Percentiles rank a stretch among this genome's conserved stretches.
phyloP scores from a whole-genome alignment of 2,329 filamentous ascomycete species.

The Sporothrix pseudoabietina region DNA sequence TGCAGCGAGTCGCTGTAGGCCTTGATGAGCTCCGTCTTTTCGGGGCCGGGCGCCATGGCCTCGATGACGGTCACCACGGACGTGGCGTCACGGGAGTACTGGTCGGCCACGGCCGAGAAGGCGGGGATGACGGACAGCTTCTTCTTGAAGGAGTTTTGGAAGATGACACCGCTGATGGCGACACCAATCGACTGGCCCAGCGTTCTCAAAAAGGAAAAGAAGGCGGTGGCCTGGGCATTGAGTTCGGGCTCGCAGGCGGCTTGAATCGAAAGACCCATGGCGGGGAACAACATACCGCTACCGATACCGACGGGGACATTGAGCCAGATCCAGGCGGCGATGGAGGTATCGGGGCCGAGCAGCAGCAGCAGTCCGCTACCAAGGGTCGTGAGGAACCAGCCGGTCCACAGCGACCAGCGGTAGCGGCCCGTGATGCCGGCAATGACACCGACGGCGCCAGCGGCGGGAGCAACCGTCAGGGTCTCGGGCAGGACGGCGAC shows the following conservation, averaged over 20 bases:
- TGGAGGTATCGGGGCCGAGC: slow-evolving; percentile 34
- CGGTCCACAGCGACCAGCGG: slow-evolving; percentile 42
- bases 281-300: slow-evolving; percentile 45
- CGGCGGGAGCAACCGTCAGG: slow-evolving; percentile 36
- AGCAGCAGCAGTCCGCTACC: slow-evolving; percentile 37
- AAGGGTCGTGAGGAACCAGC: slow-evolving; percentile 38
- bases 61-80: slow-evolving; percentile 57
- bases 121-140: slow-evolving; percentile 31
- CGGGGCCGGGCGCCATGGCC: slow-evolving; percentile 47
- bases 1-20: slow-evolving; percentile 57
- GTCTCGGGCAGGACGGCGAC: slow-evolving; percentile 39
- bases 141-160: slow-evolving; percentile 43
- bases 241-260: slow-evolving; percentile 44
- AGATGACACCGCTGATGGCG: slow-evolving; percentile 46
- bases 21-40: slow-evolving; percentile 41
- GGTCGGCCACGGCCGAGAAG: slow-evolving; percentile 39
- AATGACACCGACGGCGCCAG: slow-evolving; percentile 33
- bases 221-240: slow-evolving; percentile 45
- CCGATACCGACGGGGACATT: slow-evolving; percentile 44
- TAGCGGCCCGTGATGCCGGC: slow-evolving; percentile 35
- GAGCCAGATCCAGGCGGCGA: slow-evolving; percentile 43
- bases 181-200: slow-evolving; percentile 49
- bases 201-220: slow-evolving; percentile 48
- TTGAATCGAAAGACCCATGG: slow-evolving; percentile 46
- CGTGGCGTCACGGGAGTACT: slow-evolving; percentile 59